Percentiles rank a stretch among this genome's conserved stretches.
These are phyloP conservation scores for Xylariomycetidae sp. DNA, from an alignment of 2,329 filamentous ascomycete species.

Conservation along the genomic window DNA sequence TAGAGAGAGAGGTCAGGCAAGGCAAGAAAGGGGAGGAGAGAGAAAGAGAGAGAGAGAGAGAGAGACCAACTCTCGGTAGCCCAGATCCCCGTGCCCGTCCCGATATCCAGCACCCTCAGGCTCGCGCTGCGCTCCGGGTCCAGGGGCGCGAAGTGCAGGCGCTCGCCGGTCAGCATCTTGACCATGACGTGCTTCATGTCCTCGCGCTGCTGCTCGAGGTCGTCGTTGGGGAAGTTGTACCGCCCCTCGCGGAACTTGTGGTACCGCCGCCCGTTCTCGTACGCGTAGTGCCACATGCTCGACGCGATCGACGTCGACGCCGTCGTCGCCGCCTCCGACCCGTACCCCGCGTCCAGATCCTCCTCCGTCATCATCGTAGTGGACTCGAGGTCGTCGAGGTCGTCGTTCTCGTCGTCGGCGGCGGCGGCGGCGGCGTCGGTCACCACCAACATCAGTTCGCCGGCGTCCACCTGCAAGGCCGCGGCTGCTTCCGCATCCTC, in stretches of 20 bases:
- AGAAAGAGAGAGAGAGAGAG: too few relatives aligned
- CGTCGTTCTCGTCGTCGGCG: too few relatives aligned
- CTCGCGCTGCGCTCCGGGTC: constrained; percentile 11
- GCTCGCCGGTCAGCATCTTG: constrained; percentile 24
- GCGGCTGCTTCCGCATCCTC: too few relatives aligned
- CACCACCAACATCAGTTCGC: too few relatives aligned
- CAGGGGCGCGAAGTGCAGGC: constrained; percentile 17
- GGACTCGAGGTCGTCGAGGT: constrained; percentile 8
- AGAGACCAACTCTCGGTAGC: constrained; percentile 20
- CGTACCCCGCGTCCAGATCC: constrained; percentile 18
- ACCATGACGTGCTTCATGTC: constrained; percentile 22
- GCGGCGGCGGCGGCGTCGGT: too few relatives aligned
- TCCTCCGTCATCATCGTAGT: too few relatives aligned
- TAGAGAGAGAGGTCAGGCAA: too few relatives aligned
- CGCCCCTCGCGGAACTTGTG: constrained; percentile 35
- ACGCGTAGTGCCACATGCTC: constrained; percentile 33
- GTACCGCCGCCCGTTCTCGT: constrained; percentile 37
- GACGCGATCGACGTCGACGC: constrained; percentile 27
- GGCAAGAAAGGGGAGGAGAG: constrained; percentile 2
- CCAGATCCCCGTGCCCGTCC: constrained; percentile 31
- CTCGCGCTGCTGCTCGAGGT: constrained; percentile 38
- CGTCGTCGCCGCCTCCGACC: constrained; percentile 14
- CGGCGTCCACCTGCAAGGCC: too few relatives aligned
- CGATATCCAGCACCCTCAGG: constrained; percentile 24
- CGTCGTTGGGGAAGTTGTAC: constrained; percentile 36